Conservation (phyloP, 108 stramenopile species). For the Fragilariopsis cylindrus region DNA sequence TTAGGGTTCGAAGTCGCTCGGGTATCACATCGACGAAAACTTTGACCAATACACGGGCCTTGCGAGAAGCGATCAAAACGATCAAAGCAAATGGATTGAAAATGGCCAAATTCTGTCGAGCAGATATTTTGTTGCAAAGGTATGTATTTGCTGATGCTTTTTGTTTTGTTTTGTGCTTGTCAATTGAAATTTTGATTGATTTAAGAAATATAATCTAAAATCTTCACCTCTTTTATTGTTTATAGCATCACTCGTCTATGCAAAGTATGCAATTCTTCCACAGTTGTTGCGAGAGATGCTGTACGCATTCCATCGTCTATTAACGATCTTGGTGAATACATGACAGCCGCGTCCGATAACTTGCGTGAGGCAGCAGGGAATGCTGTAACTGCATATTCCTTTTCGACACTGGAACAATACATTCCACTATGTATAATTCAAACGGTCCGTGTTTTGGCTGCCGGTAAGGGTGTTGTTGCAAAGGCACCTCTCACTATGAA, state of each 20-base stretch:
- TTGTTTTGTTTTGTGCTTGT: slow-evolving; percentile 1
- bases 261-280: slow-evolving; percentile 78
- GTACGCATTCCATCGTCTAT: slow-evolving; percentile 83
- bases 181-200: background rate
- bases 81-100: slow-evolving; percentile 73
- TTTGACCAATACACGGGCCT: slow-evolving; percentile 59
- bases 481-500: slow-evolving; percentile 75
- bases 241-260: slow-evolving; percentile 60
- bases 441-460: slow-evolving; percentile 76
- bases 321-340: slow-evolving; percentile 84
- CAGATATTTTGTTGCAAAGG: slow-evolving; percentile 75
- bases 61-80: slow-evolving; percentile 80
- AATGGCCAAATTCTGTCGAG: slow-evolving; percentile 84
- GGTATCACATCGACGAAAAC: slow-evolving; percentile 58
- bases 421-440: slow-evolving; percentile 83
- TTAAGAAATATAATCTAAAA: background rate
- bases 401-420: slow-evolving; percentile 88
- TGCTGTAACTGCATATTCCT: slow-evolving; percentile 77
- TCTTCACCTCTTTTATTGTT: background rate
- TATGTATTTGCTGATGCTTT: slow-evolving; percentile 30
- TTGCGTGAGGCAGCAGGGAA: slow-evolving; percentile 85
- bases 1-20: slow-evolving; percentile 58
- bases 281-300: slow-evolving; percentile 79
- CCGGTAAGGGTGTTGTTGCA: slow-evolving; percentile 56
- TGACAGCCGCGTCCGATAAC: slow-evolving; percentile 78